Evolutionary conservation across 2,329 filamentous ascomycete species (phyloP).

Genomic region (Exophiala sideris): DNA sequence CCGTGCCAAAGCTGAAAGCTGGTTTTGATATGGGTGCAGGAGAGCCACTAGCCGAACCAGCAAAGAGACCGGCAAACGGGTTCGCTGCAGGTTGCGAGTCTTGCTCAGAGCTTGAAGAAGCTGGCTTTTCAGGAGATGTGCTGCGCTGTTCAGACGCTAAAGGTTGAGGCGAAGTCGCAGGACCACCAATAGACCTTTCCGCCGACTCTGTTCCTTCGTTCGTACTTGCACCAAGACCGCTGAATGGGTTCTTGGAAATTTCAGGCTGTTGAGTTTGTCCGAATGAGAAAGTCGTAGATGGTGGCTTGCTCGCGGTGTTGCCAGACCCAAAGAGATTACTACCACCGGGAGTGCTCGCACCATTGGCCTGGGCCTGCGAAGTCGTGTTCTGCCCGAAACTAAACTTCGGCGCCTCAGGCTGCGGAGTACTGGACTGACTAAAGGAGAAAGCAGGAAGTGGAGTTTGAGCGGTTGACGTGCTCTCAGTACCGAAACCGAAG

Average conservation of each 20-base stretch:
- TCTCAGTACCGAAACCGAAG: constrained; percentile 17
- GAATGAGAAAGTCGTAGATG: constrained; percentile 10
- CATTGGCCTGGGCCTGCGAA: constrained; percentile 3
- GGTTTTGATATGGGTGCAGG: background rate
- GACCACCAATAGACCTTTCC: constrained; percentile 8
- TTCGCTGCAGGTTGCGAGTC: constrained; percentile 2
- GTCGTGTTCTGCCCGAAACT: constrained; percentile 12
- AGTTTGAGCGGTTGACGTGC: constrained; percentile 12
- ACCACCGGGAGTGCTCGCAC: background rate
- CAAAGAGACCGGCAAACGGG: constrained; percentile 22
- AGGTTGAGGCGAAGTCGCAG: constrained; percentile 6
- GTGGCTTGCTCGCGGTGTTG: background rate
- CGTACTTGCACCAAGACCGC: constrained; percentile 2
- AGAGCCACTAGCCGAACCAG: background rate
- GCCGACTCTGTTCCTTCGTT: constrained; percentile 6
- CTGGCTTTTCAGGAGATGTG: constrained; percentile 10
- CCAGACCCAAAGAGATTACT: constrained; percentile 9
- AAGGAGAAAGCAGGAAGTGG: constrained; percentile 11
- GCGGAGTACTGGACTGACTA: constrained; percentile 1
- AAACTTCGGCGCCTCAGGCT: constrained; percentile 10
- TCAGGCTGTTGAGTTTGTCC: constrained; percentile 9
- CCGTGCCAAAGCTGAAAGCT: background rate
- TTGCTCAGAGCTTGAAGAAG: constrained; percentile 3
- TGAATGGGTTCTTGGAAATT: constrained; percentile 7
- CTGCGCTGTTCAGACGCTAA: background rate